A percentile compares a stretch with the other conserved stretches of the same genome.
These are phyloP conservation scores for Botryotinia narcissicola DNA, from an alignment of 2,329 filamentous ascomycete genomes.

Conservation along the genomic window DNA sequence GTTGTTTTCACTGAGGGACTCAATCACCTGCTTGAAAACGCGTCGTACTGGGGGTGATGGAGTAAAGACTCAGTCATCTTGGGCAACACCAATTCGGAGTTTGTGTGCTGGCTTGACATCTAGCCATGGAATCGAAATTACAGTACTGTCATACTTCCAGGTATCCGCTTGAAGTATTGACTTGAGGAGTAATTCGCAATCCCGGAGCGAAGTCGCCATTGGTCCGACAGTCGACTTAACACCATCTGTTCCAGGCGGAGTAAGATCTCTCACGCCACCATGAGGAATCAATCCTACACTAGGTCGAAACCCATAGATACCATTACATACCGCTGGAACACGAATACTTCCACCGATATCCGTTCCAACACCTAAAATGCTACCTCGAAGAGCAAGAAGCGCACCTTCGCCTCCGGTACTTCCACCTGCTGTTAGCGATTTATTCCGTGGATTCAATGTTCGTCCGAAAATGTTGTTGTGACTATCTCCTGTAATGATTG, in stretches of 20 bases:
- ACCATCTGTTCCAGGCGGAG: background rate
- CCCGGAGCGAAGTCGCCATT: background rate
- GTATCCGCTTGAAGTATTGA: constrained; percentile 17
- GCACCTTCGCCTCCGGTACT: constrained; percentile 37
- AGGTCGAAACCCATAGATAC: background rate
- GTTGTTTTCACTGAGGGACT: background rate
- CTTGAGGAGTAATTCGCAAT: constrained; percentile 11
- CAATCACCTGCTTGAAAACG: background rate
- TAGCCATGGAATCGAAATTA: constrained; percentile 11
- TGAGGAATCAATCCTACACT: constrained; percentile 6
- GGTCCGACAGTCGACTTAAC: background rate
- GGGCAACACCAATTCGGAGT: background rate
- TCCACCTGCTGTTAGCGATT: constrained; percentile 33
- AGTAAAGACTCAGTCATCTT: background rate
- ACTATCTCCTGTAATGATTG: constrained; percentile 34
- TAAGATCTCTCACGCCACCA: background rate
- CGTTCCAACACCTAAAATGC: constrained; percentile 34
- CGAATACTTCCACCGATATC: constrained; percentile 30
- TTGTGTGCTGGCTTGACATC: background rate
- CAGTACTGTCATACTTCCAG: constrained; percentile 41
- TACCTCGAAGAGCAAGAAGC: constrained; percentile 32
- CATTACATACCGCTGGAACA: constrained; percentile 6
- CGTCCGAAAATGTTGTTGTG: constrained; percentile 34
- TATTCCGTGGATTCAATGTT: constrained; percentile 42
- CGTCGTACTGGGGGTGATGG: constrained; percentile 2